phyloP scores from a whole-genome alignment of 2,329 filamentous ascomycete species.

The Fusarium lateritium region DNA sequence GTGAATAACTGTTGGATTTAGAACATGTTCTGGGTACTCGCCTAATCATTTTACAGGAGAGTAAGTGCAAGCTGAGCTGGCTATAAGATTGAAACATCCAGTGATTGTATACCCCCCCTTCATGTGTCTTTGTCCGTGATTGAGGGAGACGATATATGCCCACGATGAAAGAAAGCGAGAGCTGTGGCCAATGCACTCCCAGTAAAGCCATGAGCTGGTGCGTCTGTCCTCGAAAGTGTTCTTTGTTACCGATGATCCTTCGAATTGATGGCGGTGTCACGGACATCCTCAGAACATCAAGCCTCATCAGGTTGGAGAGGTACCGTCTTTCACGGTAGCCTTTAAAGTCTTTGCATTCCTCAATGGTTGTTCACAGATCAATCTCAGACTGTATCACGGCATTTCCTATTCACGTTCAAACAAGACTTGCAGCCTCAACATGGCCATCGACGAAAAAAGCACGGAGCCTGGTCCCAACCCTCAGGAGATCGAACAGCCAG shows the following conservation, averaged over 20 bases:
- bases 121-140: no score
- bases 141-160: background rate
- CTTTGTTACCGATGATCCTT: constrained; percentile 7
- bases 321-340: background rate
- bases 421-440: background rate
- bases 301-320: background rate
- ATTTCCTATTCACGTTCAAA: background rate
- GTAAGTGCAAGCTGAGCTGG: no score
- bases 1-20: no score
- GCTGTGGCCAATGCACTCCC: background rate
- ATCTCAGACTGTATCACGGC: background rate
- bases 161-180: background rate
- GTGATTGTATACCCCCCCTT: no score
- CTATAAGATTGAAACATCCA: no score
- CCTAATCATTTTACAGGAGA: no score
- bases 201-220: background rate
- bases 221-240: background rate
- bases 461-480: background rate
- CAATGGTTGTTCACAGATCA: background rate
- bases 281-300: background rate
- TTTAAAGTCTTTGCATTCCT: constrained; percentile 4
- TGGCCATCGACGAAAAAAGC: background rate
- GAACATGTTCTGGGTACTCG: no score
- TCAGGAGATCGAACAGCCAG: background rate
- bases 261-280: background rate